A percentile compares a stretch with the other conserved stretches of the same genome.
Evolutionary conservation across 2,329 filamentous ascomycete genomes (phyloP).

Genomic region (Aspergillus felis): DNA sequence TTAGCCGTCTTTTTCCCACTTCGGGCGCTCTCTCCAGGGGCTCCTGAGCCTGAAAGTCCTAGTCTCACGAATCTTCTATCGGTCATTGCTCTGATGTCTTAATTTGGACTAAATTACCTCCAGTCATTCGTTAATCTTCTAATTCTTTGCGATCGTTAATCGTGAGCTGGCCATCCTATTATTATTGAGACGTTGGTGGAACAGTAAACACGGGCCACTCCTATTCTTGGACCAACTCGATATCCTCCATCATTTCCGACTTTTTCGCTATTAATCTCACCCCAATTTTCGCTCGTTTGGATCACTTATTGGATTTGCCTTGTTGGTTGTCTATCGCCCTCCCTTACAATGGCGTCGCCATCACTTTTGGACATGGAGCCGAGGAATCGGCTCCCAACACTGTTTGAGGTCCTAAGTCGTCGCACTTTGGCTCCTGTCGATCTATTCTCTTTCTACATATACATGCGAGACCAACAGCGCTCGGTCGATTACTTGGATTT

Average conservation of each 20-base stretch:
- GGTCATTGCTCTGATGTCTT: neutral
- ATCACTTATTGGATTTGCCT: neutral
- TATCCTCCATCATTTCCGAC: neutral
- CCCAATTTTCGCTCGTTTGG: neutral
- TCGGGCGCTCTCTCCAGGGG: conserved; percentile 1
- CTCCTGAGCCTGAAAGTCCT: conserved; percentile 1
- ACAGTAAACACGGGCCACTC: neutral
- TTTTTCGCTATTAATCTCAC: neutral
- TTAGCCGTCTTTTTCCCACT: neutral
- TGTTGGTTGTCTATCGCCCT: neutral
- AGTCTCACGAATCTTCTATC: neutral
- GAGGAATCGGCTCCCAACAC: conserved; percentile 83
- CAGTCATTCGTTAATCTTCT: neutral
- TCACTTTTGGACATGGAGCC: conserved; percentile 38
- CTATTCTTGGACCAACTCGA: neutral
- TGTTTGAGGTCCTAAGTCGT: conserved; percentile 93
- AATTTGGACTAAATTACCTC: neutral
- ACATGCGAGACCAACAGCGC: conserved; percentile 97
- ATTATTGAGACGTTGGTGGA: conserved; percentile 1
- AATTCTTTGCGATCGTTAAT: neutral
- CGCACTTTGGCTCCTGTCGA: conserved; percentile 94
- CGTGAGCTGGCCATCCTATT: conserved; percentile 11
- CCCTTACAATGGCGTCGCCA: conserved; percentile 26
- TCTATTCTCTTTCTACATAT: conserved; percentile 98
- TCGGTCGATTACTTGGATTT: conserved; percentile 98